Conservation (phyloP, 208 protist species). For the Lotmaria passim region DNA sequence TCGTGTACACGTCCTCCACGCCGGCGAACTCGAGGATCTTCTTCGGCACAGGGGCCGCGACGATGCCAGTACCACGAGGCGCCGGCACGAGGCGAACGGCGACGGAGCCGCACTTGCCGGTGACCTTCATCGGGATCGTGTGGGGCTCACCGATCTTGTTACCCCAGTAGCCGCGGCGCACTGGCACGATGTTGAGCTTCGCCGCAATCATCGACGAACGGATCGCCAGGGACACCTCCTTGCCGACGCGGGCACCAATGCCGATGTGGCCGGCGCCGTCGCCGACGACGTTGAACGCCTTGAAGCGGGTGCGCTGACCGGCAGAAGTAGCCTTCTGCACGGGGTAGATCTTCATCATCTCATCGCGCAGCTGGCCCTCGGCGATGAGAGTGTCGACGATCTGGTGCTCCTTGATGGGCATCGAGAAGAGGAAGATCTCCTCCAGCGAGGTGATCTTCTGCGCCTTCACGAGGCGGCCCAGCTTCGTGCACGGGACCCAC, state of each 20-base stretch:
- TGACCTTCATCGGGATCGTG: slow-evolving; percentile 99
- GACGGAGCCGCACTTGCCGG: slow-evolving; percentile 99
- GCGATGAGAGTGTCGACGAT: slow-evolving; percentile 99
- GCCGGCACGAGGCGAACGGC: slow-evolving; percentile 98
- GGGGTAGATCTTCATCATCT: slow-evolving; percentile 99
- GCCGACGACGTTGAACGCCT: slow-evolving; percentile 99
- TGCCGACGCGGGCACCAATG: slow-evolving; percentile 98
- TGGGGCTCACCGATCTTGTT: slow-evolving; percentile 98
- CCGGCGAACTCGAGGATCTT: slow-evolving; percentile 99
- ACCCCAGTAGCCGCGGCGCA: slow-evolving; percentile 99
- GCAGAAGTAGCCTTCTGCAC: slow-evolving; percentile 99
- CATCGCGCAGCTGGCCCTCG: slow-evolving; percentile 81
- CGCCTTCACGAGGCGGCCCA: slow-evolving; percentile 97
- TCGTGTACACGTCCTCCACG: slow-evolving; percentile 99
- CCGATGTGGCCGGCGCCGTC: slow-evolving; percentile 98
- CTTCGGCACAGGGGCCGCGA: slow-evolving; percentile 97
- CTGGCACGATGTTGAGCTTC: slow-evolving; percentile 98
- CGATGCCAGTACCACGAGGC: slow-evolving; percentile 99
- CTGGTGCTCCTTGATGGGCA: slow-evolving; percentile 99
- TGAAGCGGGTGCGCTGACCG: slow-evolving; percentile 99
- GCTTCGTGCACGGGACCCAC: slow-evolving; percentile 99
- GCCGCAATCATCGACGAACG: slow-evolving; percentile 97
- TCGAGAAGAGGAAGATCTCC: slow-evolving; percentile 99
- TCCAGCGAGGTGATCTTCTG: slow-evolving; percentile 97
- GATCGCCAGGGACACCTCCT: slow-evolving; percentile 99